Base-by-base conservation (phyloP, 768 basidiomycete genomes). In the Trametes maxima region DNA sequence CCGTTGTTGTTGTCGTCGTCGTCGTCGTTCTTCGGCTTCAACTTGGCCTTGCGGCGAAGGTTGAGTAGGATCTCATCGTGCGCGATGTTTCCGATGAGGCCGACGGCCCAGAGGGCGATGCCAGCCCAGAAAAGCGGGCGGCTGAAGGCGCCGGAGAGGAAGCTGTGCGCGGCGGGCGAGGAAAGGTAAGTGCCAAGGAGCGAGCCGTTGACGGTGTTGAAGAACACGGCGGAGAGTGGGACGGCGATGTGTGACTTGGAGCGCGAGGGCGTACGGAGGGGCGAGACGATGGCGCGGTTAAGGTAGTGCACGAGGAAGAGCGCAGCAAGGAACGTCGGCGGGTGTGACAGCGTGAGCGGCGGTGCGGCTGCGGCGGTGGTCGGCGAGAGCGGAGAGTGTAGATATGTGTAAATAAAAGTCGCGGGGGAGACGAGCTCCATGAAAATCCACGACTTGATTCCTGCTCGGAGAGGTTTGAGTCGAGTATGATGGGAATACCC, bases 41-140 rank as follows among this genome's bases (percentile, higher is more conserved):
- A 69, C 60, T 64, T 74, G 7, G 87, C 84, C 37, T 85, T 85
- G 63, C 90, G 83, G 6, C 94, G 85, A 54, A 98, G 85, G 67
- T 89, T 79, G 69, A 94, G 80, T 10, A 98, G 84, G 28, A 98
- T 81, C 72, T 97, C 95, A 75, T 98, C 96, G 73, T 97, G 95
- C 36, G 82, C 77, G 35, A 97, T 77, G 74, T 98, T 98, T 0
- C 93, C 92, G 0, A 70, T 75, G 44, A 95, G 81, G 0, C 96
- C 96, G 0, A 76, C 36, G 0, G 78, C 77, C 90, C 93, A 98
- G 2, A 95, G 68, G 0, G 59, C 68, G 13, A 91, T 68, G 2
- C 91, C 92, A 3, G 74, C 39, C 78, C 85, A 87, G 75, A 94
- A 94, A 0, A 67, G 68, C 16, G 80, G 72, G 7, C 75, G 74